Evolutionary conservation across 495 filamentous ascomycete species (phyloP).

Genomic region (Opeltia flavorubescens): DNA sequence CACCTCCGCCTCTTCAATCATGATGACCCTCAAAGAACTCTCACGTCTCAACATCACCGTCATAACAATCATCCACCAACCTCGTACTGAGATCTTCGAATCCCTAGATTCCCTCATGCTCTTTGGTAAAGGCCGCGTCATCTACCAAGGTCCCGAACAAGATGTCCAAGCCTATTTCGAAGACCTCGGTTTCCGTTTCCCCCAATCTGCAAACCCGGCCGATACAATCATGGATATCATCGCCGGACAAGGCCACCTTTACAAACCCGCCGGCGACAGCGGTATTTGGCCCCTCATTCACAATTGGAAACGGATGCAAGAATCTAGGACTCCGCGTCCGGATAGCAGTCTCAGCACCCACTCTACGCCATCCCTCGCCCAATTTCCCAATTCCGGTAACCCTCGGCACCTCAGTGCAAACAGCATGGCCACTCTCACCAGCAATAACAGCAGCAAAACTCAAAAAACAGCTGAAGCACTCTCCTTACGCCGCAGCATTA

Average conservation of each 20-base stretch:
- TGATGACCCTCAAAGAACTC: constrained; percentile 72
- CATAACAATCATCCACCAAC: constrained; percentile 66
- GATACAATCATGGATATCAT: constrained; percentile 15
- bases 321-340: not conserved
- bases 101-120: constrained; percentile 37
- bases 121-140: constrained; percentile 27
- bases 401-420: constrained; percentile 6
- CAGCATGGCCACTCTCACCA: constrained; percentile 8
- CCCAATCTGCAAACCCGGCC: constrained; percentile 7
- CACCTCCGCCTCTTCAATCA: constrained; percentile 46
- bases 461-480: not conserved
- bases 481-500: constrained; percentile 16
- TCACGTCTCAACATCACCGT: constrained; percentile 76
- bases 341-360: constrained; percentile 4
- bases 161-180: constrained; percentile 1
- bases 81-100: constrained; percentile 51
- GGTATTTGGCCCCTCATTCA: constrained; percentile 14
- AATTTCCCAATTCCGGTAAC: not conserved
- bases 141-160: constrained; percentile 4
- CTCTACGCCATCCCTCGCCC: not conserved
- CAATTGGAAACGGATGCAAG: constrained; percentile 5
- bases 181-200: constrained; percentile 7
- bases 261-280: constrained; percentile 7
- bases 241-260: constrained; percentile 3
- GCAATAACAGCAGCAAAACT: constrained; percentile 4